Base-by-base conservation (phyloP, 129 eudicot genomes). In the Calendula officinalis region DNA sequence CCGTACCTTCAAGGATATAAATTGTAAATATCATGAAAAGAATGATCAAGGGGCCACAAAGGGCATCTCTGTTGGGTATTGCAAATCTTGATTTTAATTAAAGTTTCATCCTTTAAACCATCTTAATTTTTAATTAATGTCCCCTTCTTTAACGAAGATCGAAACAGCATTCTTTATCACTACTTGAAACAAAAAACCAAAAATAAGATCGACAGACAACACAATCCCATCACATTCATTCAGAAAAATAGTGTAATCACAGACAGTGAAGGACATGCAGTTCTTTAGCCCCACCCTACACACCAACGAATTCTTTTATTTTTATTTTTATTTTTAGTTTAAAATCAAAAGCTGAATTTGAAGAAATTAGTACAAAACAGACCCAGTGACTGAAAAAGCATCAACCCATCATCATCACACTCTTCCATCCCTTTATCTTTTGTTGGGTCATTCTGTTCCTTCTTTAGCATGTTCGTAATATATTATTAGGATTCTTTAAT, bases 281-380 rank as follows among this genome's bases (percentile, higher is more conserved):
- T 5, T 54, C 51, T 32, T 10, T 33, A 8, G 6, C 60, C 60
- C 38, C 64, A 59, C 47, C 47, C 27, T 64, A 30, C 38, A 27
- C 30, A 22, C 30, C 30, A 22, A 22, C 30, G 2, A 22, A 22
- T 22, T 22, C 30, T 22, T 22, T 22, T 22, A 2, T 22, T 22
- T 22, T 22, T 22, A 22, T 22, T 22, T 22, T 22, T 22, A 22
- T 22, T 22, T 22, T 22, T 22, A 61, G 61, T 56, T 68, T 66
- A 56, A 71, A 75, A 60, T 72, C 74, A 81, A 81, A 81, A 81
- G 86, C 80, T 62, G 71, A 70, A 57, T 45, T 22, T 22, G 30
- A 22, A 14, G 7, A 62, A 62, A 16, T 46, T 71, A 68, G 41
- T 39, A 54, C 67, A 74, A 46, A 52, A 72, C 78, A 51, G 41